A percentile compares a stretch with the other conserved stretches of the same genome.
Evolutionary conservation across 306 rosid species (phyloP).

Genomic region (Cicer arietinum): DNA sequence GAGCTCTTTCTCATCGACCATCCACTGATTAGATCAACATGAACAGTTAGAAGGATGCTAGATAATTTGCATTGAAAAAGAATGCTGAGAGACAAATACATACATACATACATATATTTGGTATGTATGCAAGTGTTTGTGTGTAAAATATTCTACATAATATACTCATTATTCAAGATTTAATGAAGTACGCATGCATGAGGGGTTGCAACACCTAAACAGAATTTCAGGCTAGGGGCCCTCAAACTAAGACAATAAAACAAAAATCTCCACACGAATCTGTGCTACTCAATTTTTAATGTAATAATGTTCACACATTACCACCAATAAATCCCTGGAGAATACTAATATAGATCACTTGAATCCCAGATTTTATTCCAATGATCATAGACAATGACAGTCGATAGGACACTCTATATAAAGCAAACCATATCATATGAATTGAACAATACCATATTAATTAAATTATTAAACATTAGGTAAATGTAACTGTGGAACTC

Average conservation of each 20-base stretch:
- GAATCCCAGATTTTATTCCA: constrained; percentile 23
- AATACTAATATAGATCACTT: constrained; percentile 19
- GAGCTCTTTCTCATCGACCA: constrained; percentile 92
- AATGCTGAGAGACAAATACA: constrained; percentile 10
- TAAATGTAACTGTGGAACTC: not conserved
- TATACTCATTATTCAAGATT: constrained; percentile 17
- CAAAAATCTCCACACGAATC: constrained; percentile 5
- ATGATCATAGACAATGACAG: constrained; percentile 8
- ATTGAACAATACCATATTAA: not conserved
- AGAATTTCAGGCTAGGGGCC: constrained; percentile 1
- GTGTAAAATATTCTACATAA: constrained; percentile 4
- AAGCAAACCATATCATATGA: constrained; percentile 15
- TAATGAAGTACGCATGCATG: constrained; percentile 2
- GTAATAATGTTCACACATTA: not conserved
- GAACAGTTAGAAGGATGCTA: constrained; percentile 34
- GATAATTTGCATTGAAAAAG: constrained; percentile 26
- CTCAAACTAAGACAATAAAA: constrained; percentile 4
- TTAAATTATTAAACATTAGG: not conserved
- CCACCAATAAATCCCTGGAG: constrained; percentile 14
- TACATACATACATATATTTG: not conserved
- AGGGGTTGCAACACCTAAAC: constrained; percentile 3
- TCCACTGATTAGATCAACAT: constrained; percentile 72
- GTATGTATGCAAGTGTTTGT: not conserved
- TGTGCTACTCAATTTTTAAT: constrained; percentile 15
- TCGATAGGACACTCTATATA: constrained; percentile 8